A percentile compares a stretch with the other conserved stretches of the same genome.
Conservation (phyloP, 768 basidiomycete genomes). For the Mrakia frigida region DNA sequence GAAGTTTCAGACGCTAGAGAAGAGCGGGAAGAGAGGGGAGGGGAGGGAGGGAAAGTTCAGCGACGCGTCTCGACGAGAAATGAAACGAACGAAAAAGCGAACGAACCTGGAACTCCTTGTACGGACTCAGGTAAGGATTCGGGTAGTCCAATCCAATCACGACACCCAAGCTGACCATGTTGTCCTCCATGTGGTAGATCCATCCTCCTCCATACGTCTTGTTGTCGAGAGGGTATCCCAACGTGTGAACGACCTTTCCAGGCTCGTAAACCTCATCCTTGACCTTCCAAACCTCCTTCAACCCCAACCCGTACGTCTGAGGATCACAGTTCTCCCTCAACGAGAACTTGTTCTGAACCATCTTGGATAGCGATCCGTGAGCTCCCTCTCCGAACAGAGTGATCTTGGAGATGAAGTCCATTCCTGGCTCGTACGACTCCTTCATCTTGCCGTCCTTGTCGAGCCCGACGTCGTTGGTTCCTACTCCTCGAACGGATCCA, state of each 20-base stretch:
- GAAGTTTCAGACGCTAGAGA: conserved; percentile 81
- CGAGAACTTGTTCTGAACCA: conserved; percentile 65
- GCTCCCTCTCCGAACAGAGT: conserved; percentile 92
- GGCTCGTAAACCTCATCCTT: conserved; percentile 59
- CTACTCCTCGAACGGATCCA: conserved; percentile 67
- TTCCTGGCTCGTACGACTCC: conserved; percentile 87
- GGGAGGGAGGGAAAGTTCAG: background rate
- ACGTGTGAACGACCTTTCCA: conserved; percentile 82
- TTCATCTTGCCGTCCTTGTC: conserved; percentile 70
- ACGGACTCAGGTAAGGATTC: conserved; percentile 88
- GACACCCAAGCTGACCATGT: conserved; percentile 80
- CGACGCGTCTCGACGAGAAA: conserved; percentile 2
- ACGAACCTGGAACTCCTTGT: conserved; percentile 82
- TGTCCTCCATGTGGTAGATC: conserved; percentile 92
- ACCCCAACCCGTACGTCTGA: conserved; percentile 91
- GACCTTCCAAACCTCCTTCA: conserved; percentile 97
- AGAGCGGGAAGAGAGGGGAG: background rate
- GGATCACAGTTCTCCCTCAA: conserved; percentile 66
- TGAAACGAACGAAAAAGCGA: background rate
- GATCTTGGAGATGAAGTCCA: conserved; percentile 88
- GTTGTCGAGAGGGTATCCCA: conserved; percentile 86
- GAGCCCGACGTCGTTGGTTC: conserved; percentile 91
- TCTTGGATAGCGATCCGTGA: conserved; percentile 83
- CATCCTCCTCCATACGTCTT: conserved; percentile 88
- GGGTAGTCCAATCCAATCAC: conserved; percentile 91